Evolutionary conservation across 1,139 yeast genomes (phyloP).

Genomic region (Candida mesenterica): DNA sequence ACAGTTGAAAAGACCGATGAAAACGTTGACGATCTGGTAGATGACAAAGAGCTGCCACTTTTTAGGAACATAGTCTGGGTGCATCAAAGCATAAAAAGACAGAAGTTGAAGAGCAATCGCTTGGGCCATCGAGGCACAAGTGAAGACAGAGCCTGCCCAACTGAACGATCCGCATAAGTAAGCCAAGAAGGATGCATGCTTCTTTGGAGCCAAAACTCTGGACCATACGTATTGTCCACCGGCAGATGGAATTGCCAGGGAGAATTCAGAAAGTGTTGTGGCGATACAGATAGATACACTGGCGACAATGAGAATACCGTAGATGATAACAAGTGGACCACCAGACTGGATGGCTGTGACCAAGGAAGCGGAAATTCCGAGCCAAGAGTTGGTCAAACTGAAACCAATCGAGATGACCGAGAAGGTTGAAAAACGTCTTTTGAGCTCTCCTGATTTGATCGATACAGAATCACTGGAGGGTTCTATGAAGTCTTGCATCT

Average conservation of each 20-base stretch:
- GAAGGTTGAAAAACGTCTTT: constrained; percentile 43
- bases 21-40: constrained; percentile 40
- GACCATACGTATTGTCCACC: constrained; percentile 71
- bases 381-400: constrained; percentile 70
- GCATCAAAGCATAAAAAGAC: constrained; percentile 52
- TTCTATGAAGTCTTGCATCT: not conserved
- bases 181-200: constrained; percentile 50
- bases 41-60: constrained; percentile 61
- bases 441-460: constrained; percentile 25
- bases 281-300: constrained; percentile 50
- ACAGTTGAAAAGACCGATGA: constrained; percentile 52
- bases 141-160: constrained; percentile 59
- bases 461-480: constrained; percentile 1
- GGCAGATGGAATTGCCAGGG: constrained; percentile 61
- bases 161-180: constrained; percentile 58
- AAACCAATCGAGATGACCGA: constrained; percentile 63
- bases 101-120: constrained; percentile 52
- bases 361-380: constrained; percentile 64
- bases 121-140: constrained; percentile 59
- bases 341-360: constrained; percentile 64
- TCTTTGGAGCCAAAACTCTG: constrained; percentile 52
- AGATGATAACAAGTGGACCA: constrained; percentile 66
- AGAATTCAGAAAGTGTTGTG: constrained; percentile 50
- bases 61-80: constrained; percentile 43
- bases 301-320: constrained; percentile 66